Base-by-base conservation (phyloP, 2,329 filamentous ascomycete genomes). In the Madurella fahalii region DNA sequence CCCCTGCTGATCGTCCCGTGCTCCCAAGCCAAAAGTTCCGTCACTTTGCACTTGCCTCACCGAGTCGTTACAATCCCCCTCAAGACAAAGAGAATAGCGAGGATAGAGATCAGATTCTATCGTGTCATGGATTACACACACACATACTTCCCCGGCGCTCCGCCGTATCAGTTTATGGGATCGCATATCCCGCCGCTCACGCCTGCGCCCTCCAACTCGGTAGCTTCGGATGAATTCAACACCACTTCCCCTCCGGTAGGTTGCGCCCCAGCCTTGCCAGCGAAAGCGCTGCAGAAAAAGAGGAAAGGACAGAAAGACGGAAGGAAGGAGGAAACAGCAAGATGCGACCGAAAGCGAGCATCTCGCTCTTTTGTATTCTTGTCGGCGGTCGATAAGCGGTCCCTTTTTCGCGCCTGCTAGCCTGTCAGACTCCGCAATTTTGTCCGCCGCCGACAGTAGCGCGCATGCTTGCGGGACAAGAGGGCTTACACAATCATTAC, bases 161-260 rank as follows among this genome's bases (percentile, higher is more conserved):
- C 79, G 70, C 71, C 76, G 47, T 81, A 79, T 69, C 77, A 77
- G 63, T 82, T 81, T 66, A 74, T 82, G 66, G 72, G 74, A 39
- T 37, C 52, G 8, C 45, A 46, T 59, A 75, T 82, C 51, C 71
- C 76, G 53, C 78, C 78, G 46, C 65, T 81, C 65, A 81, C 79
- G 58, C 79, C 80, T 31, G 80, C 79, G 53, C 76, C 79, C 67
- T 78, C 79, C 54, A 78, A 78, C 63, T 80, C 79, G 52, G 75
- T 76, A 43, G 70, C 71, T 30, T 81, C 79, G 39, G 79, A 82
- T 53, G 79, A 82, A 52, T 82, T 78, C 69, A 74, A 71, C 65
- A 76, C 71, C 54, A 77, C 77, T 50, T 82, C 80, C 62, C 76
- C 80, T 63, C 76, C 79, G 67, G 80, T 83, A 71, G 71, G 77